These are phyloP conservation scores for Aspergillus ostianus DNA, from an alignment of 495 filamentous ascomycete species.

Conservation along the genomic window DNA sequence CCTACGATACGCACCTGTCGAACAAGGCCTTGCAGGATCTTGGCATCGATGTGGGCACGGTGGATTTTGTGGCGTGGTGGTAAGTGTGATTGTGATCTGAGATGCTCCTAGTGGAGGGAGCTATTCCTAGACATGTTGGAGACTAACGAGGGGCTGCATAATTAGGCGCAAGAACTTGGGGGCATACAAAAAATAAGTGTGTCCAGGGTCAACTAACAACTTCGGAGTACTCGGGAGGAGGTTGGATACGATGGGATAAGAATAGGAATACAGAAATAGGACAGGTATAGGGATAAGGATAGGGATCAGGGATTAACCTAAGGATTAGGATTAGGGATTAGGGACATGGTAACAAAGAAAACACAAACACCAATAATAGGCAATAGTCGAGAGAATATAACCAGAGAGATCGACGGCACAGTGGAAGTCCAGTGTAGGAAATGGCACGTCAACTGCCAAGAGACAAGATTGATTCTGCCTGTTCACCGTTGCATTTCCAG, in stretches of 20 bases:
- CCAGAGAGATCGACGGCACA: too few relatives aligned
- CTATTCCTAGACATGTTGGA: slow-evolving; percentile 9
- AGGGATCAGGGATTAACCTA: too few relatives aligned
- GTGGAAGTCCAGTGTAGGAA: too few relatives aligned
- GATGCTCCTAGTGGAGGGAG: slow-evolving; percentile 16
- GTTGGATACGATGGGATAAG: not conserved
- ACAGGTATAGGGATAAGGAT: too few relatives aligned
- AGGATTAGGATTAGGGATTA: too few relatives aligned
- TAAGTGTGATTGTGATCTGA: slow-evolving; percentile 37
- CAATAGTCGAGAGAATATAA: too few relatives aligned
- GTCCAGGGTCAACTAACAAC: not conserved
- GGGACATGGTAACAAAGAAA: too few relatives aligned
- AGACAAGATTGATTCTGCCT: too few relatives aligned
- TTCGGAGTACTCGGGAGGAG: not conserved
- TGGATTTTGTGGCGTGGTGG: slow-evolving; percentile 86
- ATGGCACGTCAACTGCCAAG: too few relatives aligned
- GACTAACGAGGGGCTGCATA: not conserved
- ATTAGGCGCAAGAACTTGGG: slow-evolving; percentile 41
- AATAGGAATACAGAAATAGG: too few relatives aligned
- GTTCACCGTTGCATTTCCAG: too few relatives aligned
- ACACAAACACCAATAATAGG: too few relatives aligned
- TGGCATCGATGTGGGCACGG: slow-evolving; percentile 71
- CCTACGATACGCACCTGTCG: slow-evolving; percentile 87
- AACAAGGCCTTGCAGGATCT: slow-evolving; percentile 72
- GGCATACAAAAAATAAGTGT: slow-evolving; percentile 35